Evolutionary conservation across 2,329 filamentous ascomycete genomes (phyloP).

Genomic region (Cylindrodendrum hubeiense): DNA sequence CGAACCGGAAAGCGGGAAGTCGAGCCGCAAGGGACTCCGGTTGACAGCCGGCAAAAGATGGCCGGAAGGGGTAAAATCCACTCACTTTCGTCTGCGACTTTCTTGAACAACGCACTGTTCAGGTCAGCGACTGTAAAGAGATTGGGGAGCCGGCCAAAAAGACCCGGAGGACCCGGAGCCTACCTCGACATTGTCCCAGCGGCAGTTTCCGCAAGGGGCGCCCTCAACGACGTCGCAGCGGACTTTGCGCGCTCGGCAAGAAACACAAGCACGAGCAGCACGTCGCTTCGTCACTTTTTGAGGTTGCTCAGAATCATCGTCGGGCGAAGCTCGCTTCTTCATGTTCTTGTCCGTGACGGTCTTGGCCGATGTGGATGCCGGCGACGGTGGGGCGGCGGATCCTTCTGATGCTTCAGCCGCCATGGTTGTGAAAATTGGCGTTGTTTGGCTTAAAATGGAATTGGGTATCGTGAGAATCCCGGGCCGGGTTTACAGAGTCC

Average conservation of each 20-base stretch:
- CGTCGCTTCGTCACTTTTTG: slow-evolving; percentile 78
- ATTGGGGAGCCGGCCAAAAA: slow-evolving; percentile 26
- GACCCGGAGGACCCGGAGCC: slow-evolving; percentile 27
- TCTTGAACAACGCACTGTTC: slow-evolving; percentile 76
- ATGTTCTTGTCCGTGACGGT: slow-evolving; percentile 44
- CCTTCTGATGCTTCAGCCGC: slow-evolving; percentile 39
- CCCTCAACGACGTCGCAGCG: slow-evolving; percentile 94
- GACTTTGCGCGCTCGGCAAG: slow-evolving; percentile 90
- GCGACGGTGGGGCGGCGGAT: slow-evolving; percentile 45
- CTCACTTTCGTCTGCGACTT: slow-evolving; percentile 88
- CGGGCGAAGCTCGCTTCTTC: slow-evolving; percentile 51
- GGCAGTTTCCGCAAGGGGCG: slow-evolving; percentile 88
- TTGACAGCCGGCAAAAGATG: slow-evolving; percentile 21
- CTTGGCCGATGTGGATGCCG: slow-evolving; percentile 45
- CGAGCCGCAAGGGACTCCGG: slow-evolving; percentile 9
- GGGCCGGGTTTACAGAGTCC: neutral
- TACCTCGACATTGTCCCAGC: slow-evolving; percentile 80
- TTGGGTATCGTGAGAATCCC: neutral
- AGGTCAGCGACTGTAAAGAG: slow-evolving; percentile 32
- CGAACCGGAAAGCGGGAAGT: slow-evolving; percentile 12
- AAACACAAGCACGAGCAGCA: slow-evolving; percentile 91
- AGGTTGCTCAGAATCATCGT: slow-evolving; percentile 46
- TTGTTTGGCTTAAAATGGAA: neutral
- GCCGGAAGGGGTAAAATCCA: slow-evolving; percentile 44
- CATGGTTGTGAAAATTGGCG: slow-evolving; percentile 32